phyloP scores from a whole-genome alignment of 345 rosid species.

The Eucalyptus leucophloia region DNA sequence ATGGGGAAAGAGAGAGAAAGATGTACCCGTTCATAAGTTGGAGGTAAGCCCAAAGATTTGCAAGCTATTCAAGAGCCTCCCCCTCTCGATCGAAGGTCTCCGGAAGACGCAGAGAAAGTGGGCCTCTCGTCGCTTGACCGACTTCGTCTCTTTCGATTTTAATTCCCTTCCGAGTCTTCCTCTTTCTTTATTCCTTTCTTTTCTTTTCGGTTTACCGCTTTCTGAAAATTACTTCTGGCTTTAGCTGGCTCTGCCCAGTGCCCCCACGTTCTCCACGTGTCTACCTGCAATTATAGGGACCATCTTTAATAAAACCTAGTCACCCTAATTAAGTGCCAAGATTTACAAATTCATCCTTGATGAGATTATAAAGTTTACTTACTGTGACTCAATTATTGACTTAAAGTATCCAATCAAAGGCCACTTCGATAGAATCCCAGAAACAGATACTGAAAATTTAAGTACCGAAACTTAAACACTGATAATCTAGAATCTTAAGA shows the following conservation, averaged over 20 bases:
- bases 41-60: not conserved
- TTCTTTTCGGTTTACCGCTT: not conserved
- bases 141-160: not conserved
- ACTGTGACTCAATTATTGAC: not conserved
- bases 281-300: rapidly evolving
- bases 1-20: not conserved
- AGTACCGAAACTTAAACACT: not conserved
- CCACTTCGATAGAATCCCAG: not conserved
- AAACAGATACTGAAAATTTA: not conserved
- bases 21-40: not conserved
- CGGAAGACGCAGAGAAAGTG: not conserved
- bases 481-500: not conserved
- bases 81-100: not conserved
- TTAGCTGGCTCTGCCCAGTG: not conserved
- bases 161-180: not conserved
- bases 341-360: not conserved
- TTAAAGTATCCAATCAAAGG: not conserved
- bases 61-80: not conserved
- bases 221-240: not conserved
- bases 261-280: not conserved
- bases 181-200: not conserved
- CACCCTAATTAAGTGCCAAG: not conserved
- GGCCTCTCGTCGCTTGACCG: not conserved
- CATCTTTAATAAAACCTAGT: not conserved
- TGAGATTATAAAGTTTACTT: not conserved